phyloP scores from a whole-genome alignment of 768 basidiomycete genomes.

The Lactarius indigo region DNA sequence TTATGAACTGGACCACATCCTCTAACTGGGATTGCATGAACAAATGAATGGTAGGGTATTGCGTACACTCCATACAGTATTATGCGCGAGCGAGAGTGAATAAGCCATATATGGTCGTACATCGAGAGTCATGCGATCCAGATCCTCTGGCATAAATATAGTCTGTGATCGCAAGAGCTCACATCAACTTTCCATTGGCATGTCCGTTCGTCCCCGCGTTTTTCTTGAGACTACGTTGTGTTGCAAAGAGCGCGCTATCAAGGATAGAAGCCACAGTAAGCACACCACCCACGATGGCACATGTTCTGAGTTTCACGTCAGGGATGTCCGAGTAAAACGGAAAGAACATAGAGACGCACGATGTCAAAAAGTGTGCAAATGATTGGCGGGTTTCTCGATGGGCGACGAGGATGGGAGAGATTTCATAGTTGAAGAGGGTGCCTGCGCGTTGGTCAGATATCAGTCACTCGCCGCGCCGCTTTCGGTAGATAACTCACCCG shows the following conservation, averaged over 20 bases:
- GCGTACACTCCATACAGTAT: constrained; percentile 1
- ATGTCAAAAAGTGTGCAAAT: constrained; percentile 97
- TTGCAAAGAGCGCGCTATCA: constrained; percentile 84
- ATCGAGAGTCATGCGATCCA: constrained; percentile 4
- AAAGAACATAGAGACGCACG: constrained; percentile 50
- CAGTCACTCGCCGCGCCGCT: not conserved
- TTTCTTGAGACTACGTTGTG: constrained; percentile 72
- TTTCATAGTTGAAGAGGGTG: constrained; percentile 92
- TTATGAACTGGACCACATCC: not conserved
- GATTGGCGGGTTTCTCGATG: constrained; percentile 90
- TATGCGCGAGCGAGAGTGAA: not conserved
- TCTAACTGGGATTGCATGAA: not conserved
- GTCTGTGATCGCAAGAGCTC: constrained; percentile 1
- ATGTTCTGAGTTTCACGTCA: constrained; percentile 55
- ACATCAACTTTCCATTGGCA: constrained; percentile 27
- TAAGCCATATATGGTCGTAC: constrained; percentile 15
- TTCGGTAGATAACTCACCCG: constrained; percentile 38
- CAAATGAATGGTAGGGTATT: not conserved
- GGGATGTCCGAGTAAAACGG: constrained; percentile 7
- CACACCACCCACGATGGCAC: constrained; percentile 97
- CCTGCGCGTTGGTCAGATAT: constrained; percentile 38
- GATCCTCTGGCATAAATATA: constrained; percentile 2
- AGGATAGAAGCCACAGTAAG: constrained; percentile 89
- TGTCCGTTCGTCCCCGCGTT: constrained; percentile 30
- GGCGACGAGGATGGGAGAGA: constrained; percentile 92